Evolutionary conservation across 257 asterid species (phyloP).

Genomic region (Nicotiana paniculata): DNA sequence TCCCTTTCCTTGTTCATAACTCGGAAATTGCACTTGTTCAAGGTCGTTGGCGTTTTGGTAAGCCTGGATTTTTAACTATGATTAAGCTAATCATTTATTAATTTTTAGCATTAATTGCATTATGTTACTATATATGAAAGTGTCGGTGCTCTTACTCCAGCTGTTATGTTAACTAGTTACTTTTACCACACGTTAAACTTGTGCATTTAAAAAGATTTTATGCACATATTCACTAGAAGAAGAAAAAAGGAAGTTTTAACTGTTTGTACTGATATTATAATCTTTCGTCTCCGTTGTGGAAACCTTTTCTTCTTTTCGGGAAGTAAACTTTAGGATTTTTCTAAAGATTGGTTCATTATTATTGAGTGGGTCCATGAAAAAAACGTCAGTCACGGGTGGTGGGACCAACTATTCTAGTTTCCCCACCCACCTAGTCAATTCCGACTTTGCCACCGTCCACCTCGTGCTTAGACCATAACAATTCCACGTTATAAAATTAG

Average conservation of each 20-base stretch:
- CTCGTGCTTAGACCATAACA: conserved; percentile 9
- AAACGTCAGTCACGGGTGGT: conserved; percentile 17
- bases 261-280: background rate
- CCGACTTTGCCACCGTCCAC: conserved; percentile 9
- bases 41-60: conserved; percentile 97
- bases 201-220: background rate
- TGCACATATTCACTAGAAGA: too few species aligned
- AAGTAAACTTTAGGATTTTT: background rate
- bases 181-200: background rate
- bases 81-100: background rate
- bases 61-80: background rate
- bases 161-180: background rate
- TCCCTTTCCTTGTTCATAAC: conserved; percentile 77
- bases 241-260: background rate
- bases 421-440: background rate
- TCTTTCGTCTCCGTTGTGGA: background rate
- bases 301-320: background rate
- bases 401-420: conserved; percentile 19
- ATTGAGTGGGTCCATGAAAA: conserved; percentile 27
- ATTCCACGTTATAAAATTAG: background rate
- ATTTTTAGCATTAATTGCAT: background rate
- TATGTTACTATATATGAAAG: background rate
- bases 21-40: conserved; percentile 78
- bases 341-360: conserved; percentile 7
- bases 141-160: conserved; percentile 44